Evolutionary conservation across 192 early-diverging fungal species (phyloP), one percentile per base, ranked within the genome.

Genomic region (Podila epicladia): DNA sequence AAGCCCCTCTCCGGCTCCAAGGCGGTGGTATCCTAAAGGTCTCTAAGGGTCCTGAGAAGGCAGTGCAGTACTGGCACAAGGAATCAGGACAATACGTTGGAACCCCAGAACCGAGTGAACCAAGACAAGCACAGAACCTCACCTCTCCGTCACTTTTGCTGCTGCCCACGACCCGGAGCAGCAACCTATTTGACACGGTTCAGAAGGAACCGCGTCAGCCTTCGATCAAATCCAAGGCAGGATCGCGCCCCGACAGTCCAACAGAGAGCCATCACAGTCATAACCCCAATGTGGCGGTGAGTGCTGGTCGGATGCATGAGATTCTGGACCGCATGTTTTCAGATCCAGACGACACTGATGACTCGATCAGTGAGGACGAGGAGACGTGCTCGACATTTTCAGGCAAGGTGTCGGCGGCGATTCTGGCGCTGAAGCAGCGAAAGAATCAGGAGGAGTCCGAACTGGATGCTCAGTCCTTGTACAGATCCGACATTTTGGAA

Each of bases 241-340:
- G 75, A 24, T 67, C 64, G 22, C 66, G 77, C 65, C 71, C 77
- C 1, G 77, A 80, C 19, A 73, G 71, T 29, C 77, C 77, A 15
- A 73, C 77, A 19, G 77, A 73, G 45, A 67, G 69, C 29, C 67
- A 73, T 31, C 62, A 80, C 11, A 73, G 77, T 26, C 68, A 32
- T 28, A 80, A 65, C 33, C 26, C 29, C 24, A 61, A 61, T 61
- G 71, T 80, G 26, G 77, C 63, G 7, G 71, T 62, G 20, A 80
- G 77, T 62, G 71, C 77, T 9, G 77, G 62, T 9, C 55, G 71
- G 38, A 80, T 80, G 77, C 77, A 80, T 12, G 77, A 80, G 57
- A 80, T 80, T 61, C 67, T 80, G 71, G 77, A 80, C 49, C 60
- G 77, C 53, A 80, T 80, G 77, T 80, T 80, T 48, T 80, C 77